A percentile compares a stretch with the other conserved stretches of the same genome.
Evolutionary conservation across 345 rosid species (phyloP).

Genomic region (Brassica incana): DNA sequence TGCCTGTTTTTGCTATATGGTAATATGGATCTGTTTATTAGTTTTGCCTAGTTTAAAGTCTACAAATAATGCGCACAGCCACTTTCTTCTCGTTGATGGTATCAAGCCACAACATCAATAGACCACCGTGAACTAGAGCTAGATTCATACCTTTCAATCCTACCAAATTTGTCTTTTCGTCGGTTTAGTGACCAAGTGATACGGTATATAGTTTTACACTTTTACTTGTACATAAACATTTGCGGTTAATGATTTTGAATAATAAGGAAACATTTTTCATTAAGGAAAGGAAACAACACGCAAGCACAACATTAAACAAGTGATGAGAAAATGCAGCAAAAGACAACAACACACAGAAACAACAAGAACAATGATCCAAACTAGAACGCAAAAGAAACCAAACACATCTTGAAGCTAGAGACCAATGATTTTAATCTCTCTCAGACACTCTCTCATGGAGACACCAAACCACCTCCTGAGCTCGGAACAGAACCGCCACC

Average conservation of each 20-base stretch:
- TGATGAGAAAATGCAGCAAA: not conserved
- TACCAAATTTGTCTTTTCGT: too few species aligned
- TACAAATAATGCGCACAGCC: not conserved
- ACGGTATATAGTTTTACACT: not conserved
- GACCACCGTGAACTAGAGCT: not conserved
- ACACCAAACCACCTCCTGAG: constrained; percentile 18
- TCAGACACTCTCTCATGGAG: constrained; percentile 26
- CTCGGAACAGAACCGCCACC: constrained; percentile 36
- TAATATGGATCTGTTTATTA: not conserved
- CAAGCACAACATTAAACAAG: not conserved
- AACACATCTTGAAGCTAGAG: constrained; percentile 1
- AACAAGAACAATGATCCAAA: constrained; percentile 3
- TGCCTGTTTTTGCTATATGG: not conserved
- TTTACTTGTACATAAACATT: not conserved
- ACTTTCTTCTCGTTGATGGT: not conserved
- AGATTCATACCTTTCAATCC: not conserved
- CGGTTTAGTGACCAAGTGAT: too few species aligned
- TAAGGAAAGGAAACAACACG: not conserved
- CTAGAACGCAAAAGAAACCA: not conserved
- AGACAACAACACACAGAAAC: not conserved
- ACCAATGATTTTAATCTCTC: constrained; percentile 5
- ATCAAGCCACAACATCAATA: not conserved
- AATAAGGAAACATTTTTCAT: not conserved
- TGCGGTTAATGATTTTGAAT: not conserved
- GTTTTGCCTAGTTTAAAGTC: not conserved